Evolutionary conservation across 1,139 yeast species (phyloP).

Genomic region (Barnettozyma hawaiiensis): DNA sequence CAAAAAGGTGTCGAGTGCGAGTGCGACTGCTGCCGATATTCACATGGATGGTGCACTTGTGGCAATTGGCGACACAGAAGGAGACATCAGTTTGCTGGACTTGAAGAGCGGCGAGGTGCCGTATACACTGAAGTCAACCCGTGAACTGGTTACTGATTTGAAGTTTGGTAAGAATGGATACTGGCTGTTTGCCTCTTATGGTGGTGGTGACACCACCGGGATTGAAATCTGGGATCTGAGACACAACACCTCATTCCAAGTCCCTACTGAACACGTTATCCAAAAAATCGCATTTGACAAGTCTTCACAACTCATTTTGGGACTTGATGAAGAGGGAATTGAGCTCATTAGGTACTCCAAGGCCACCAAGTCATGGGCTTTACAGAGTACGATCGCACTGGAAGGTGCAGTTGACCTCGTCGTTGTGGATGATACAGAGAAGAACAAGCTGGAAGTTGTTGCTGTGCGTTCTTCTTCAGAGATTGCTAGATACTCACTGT

Average conservation of each 20-base stretch:
- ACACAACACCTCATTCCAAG: slow-evolving; percentile 31
- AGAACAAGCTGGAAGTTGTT: slow-evolving; percentile 6
- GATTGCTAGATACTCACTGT: slow-evolving; percentile 4
- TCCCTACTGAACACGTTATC: slow-evolving; percentile 16
- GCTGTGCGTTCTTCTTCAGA: slow-evolving; percentile 5
- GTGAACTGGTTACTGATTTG: slow-evolving; percentile 34
- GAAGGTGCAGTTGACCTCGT: slow-evolving; percentile 13
- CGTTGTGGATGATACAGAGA: slow-evolving; percentile 12
- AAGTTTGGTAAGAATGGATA: slow-evolving; percentile 66
- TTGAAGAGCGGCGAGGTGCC: slow-evolving; percentile 37
- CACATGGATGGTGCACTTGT: slow-evolving; percentile 66
- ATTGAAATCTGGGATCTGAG: slow-evolving; percentile 53
- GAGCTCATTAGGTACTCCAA: slow-evolving; percentile 20
- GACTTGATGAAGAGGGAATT: slow-evolving; percentile 17
- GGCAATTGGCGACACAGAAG: slow-evolving; percentile 41
- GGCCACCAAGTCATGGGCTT: slow-evolving; percentile 16
- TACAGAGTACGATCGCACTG: slow-evolving; percentile 9
- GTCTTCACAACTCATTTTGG: slow-evolving; percentile 38
- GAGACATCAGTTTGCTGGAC: slow-evolving; percentile 40
- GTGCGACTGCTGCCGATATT: slow-evolving; percentile 35
- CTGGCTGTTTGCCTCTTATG: slow-evolving; percentile 43
- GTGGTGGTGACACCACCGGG: slow-evolving; percentile 12
- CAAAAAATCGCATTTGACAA: slow-evolving; percentile 39
- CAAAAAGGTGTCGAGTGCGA: slow-evolving; percentile 10
- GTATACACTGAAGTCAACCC: slow-evolving; percentile 32